Percentiles rank a stretch among this genome's conserved stretches.
These are phyloP conservation scores for Cetradonia linearis DNA, from an alignment of 495 filamentous ascomycete species.

Conservation along the genomic window DNA sequence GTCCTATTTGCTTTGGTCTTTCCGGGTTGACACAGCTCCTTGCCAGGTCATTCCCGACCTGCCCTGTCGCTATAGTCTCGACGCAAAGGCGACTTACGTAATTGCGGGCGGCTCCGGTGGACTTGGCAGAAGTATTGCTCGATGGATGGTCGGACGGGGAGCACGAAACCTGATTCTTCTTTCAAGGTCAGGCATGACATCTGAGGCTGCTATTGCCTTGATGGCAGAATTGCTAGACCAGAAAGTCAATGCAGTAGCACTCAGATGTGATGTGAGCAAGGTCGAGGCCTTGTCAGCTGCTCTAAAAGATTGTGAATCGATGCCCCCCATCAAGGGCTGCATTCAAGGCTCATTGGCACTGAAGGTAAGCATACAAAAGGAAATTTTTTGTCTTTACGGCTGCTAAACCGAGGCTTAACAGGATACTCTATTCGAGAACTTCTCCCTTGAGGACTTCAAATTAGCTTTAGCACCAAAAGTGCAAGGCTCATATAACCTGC, in stretches of 20 bases:
- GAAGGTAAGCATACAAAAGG: neutral
- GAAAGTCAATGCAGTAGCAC: conserved; percentile 21
- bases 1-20: no score
- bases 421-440: conserved; percentile 24
- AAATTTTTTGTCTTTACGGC: neutral
- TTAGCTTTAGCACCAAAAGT: conserved; percentile 31
- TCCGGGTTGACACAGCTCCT: no score
- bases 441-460: conserved; percentile 22
- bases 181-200: conserved; percentile 21
- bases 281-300: conserved; percentile 23
- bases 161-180: conserved; percentile 29
- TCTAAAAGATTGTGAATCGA: conserved; percentile 15
- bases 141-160: conserved; percentile 33
- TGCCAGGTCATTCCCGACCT: no score
- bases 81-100: no score
- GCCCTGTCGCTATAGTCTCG: no score
- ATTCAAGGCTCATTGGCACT: conserved; percentile 37
- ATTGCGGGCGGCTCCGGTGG: conserved; percentile 38
- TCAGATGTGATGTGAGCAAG: conserved; percentile 30
- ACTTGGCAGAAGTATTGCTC: conserved; percentile 31
- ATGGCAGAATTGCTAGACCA: no score
- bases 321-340: conserved; percentile 32
- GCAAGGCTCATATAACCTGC: conserved; percentile 34
- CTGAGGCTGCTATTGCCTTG: no score
- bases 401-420: conserved; percentile 2